Percentiles rank a stretch among this genome's conserved stretches.
Evolutionary conservation across 176 grass and related monocot species (phyloP).

Genomic region (Saccharum officinarum): DNA sequence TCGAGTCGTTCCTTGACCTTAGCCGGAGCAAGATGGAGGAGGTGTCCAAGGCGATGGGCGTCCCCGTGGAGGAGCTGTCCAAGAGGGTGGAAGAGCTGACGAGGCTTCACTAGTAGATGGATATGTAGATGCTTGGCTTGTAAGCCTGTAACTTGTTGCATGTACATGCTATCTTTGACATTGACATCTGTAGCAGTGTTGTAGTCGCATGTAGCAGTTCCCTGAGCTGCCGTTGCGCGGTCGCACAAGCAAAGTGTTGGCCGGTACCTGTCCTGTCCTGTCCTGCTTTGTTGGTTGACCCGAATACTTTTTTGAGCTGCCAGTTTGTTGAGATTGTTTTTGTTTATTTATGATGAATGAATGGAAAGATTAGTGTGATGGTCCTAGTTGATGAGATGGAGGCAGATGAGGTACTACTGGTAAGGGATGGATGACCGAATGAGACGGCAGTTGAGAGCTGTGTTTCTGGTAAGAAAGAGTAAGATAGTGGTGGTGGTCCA

Average conservation of each 20-base stretch:
- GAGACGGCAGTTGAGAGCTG: too few relatives aligned
- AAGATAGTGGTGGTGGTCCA: background rate
- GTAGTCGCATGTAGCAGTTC: background rate
- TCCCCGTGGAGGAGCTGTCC: constrained; percentile 75
- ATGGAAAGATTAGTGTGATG: background rate
- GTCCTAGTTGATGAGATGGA: background rate
- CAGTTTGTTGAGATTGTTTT: background rate
- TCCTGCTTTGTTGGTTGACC: background rate
- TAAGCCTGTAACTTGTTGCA: background rate
- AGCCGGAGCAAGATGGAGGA: constrained; percentile 79
- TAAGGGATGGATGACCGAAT: too few relatives aligned
- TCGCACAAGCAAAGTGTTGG: background rate
- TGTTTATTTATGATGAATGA: background rate
- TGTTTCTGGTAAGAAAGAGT: too few relatives aligned
- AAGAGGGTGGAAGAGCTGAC: constrained; percentile 92
- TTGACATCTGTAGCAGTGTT: background rate
- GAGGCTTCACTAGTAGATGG: constrained; percentile 94
- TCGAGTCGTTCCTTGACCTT: constrained; percentile 90
- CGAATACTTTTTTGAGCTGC: background rate
- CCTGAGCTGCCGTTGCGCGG: background rate
- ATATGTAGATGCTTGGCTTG: constrained; percentile 4
- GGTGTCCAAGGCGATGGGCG: constrained; percentile 64
- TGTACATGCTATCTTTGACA: constrained; percentile 17
- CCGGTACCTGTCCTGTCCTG: too few relatives aligned
- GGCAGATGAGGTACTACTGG: too few relatives aligned